A percentile compares a stretch with the other conserved stretches of the same genome.
Evolutionary conservation across 768 basidiomycete species (phyloP).

Genomic region (Exsudoporus frostii): DNA sequence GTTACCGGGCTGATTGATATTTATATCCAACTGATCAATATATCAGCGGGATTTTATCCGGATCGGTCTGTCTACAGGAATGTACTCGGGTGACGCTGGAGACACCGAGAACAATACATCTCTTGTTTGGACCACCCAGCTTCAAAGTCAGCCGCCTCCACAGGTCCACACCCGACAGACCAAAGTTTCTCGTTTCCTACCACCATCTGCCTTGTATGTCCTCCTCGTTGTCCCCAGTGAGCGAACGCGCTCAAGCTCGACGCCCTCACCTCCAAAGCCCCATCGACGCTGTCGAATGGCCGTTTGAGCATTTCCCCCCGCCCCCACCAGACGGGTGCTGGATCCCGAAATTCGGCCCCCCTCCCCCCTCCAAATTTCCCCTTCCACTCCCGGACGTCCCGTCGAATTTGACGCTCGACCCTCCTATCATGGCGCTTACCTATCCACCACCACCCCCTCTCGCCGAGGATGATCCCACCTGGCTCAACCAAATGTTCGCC

Average conservation of each 20-base stretch:
- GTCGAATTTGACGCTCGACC: conserved; percentile 9
- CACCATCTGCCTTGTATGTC: neutral
- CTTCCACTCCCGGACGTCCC: conserved; percentile 5
- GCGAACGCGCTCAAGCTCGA: neutral
- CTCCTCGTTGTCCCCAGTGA: neutral
- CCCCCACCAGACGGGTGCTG: conserved; percentile 27
- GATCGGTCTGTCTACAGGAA: too few species aligned
- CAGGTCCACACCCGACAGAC: neutral
- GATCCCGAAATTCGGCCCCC: conserved; percentile 22
- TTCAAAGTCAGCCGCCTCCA: neutral
- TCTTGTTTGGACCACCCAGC: neutral
- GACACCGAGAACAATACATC: too few species aligned
- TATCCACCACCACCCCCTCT: conserved; percentile 30
- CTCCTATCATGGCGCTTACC: conserved; percentile 27
- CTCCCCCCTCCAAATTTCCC: conserved; percentile 17
- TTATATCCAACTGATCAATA: too few species aligned
- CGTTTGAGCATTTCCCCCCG: conserved; percentile 27
- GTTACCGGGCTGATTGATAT: too few species aligned
- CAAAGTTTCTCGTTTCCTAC: neutral
- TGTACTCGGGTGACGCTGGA: too few species aligned
- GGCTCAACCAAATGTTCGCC: conserved; percentile 25
- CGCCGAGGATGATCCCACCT: conserved; percentile 22
- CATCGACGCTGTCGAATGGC: conserved; percentile 18
- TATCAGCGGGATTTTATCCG: too few species aligned
- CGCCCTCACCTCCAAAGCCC: neutral